A percentile compares a stretch with the other conserved stretches of the same genome.
Evolutionary conservation across 768 basidiomycete genomes (phyloP).

Genomic region (Scleroderma bovista): DNA sequence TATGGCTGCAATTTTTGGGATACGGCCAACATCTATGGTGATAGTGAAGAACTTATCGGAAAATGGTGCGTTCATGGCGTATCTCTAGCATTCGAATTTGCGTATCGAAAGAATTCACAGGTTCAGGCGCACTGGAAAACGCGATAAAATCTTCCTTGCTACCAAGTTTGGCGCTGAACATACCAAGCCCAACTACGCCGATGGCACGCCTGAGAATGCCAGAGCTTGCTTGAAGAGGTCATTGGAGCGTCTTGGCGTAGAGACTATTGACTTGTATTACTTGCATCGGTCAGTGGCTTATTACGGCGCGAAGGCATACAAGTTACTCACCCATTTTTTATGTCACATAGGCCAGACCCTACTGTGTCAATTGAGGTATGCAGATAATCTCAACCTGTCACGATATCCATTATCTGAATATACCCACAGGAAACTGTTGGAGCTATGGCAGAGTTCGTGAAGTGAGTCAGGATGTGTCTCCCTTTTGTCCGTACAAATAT

Average conservation of each 20-base stretch:
- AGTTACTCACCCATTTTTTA: not conserved
- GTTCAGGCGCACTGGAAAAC: constrained; percentile 43
- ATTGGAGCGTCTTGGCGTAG: constrained; percentile 37
- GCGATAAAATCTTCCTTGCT: constrained; percentile 51
- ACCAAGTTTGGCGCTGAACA: constrained; percentile 46
- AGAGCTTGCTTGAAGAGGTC: constrained; percentile 34
- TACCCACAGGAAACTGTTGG: constrained; percentile 33
- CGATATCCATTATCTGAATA: not conserved
- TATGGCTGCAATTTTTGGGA: constrained; percentile 44
- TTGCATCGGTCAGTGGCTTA: constrained; percentile 33
- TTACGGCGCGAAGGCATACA: no score
- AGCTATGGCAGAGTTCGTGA: constrained; percentile 48
- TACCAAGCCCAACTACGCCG: constrained; percentile 21
- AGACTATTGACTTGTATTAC: constrained; percentile 43
- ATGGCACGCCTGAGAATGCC: constrained; percentile 38
- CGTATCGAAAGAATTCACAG: constrained; percentile 12
- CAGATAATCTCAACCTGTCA: not conserved
- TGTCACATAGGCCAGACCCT: constrained; percentile 31
- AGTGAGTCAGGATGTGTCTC: constrained; percentile 26
- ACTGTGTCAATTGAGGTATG: constrained; percentile 43
- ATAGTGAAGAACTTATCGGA: constrained; percentile 40
- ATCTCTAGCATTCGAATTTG: not conserved
- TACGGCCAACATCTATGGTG: constrained; percentile 38
- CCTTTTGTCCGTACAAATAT: not conserved
- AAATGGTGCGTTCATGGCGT: constrained; percentile 29